A percentile compares a stretch with the other conserved stretches of the same genome.
Conservation (phyloP, 2,329 filamentous ascomycete genomes). For the Sporothrix inflata region DNA sequence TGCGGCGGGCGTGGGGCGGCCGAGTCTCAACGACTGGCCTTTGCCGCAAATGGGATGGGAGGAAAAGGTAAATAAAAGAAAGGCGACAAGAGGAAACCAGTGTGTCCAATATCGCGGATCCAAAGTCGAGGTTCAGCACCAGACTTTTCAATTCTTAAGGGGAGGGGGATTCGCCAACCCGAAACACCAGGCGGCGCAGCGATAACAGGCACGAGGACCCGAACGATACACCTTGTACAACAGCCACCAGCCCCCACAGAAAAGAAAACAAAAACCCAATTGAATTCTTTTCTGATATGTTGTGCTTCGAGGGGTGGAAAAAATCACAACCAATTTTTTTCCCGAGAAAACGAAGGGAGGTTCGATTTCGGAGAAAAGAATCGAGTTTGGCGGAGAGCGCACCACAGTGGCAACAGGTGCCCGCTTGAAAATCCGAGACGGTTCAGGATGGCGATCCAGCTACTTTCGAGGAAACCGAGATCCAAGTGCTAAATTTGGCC, state of each 20-base stretch:
- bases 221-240: slow-evolving; percentile 30
- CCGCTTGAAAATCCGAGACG: not conserved
- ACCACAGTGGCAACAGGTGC: not conserved
- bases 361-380: not conserved
- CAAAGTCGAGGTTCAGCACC: not conserved
- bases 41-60: slow-evolving; percentile 30
- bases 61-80: not conserved
- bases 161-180: slow-evolving; percentile 34
- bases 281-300: not conserved
- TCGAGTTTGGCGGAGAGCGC: not conserved
- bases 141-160: slow-evolving; percentile 22
- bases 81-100: not conserved
- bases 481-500: not conserved
- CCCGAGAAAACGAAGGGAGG: not conserved
- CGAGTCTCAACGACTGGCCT: slow-evolving; percentile 64
- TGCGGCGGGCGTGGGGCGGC: slow-evolving; percentile 54
- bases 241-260: slow-evolving; percentile 30
- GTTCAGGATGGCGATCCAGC: slow-evolving; percentile 19
- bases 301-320: slow-evolving; percentile 5
- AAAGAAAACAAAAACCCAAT: slow-evolving; percentile 6
- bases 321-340: not conserved
- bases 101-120: not conserved
- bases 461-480: not conserved
- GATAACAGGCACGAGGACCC: slow-evolving; percentile 29
- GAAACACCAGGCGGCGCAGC: slow-evolving; percentile 34